Evolutionary conservation across 208 protist genomes (phyloP), one percentile per base, ranked within the genome.

Genomic region (Jaenimonas drosophilae): DNA sequence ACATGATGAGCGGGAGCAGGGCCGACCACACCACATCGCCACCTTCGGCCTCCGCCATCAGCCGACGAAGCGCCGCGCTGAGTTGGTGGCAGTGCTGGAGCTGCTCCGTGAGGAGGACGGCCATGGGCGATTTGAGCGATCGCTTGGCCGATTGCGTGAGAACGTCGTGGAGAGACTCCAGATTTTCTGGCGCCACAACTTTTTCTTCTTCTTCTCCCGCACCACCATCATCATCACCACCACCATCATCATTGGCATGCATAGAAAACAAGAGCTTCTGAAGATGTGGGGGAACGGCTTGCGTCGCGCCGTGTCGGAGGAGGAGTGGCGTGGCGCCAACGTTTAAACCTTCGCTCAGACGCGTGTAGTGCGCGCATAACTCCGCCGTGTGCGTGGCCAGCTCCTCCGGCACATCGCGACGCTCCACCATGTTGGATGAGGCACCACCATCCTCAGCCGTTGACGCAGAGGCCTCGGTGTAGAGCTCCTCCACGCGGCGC

Each of bases 321-420:
- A 89, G 48, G 44, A 89, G 64, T 12, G 80, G 76, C 3, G 70
- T 57, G n/a, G 71, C 59, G 52, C 72, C 81, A 50, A 74, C 64
- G 14, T 64, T 42, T 5, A 87, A 44, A 23, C 65, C 66, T 48
- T 62, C 53, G 34, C 49, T 68, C 20, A 74, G 55, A 0, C 43
- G 44, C 20, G 56, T 51, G 44, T 62, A 59, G 36, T 75, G n/a
- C n/a, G n/a, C 70, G 24, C 64, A 55, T 21, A 80, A 56, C 48
- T 21, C 9, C 9, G 14, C 37, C 37, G 23, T 54, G 20, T 16
- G 19, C n/a, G 48, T 42, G 6, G 26, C 23, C 9, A 34, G 16
- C 3, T 27, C 30, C 25, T 40, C 39, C 30, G 23, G 5, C 5
- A 19, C 3, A 17, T 39, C 34, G 3, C n/a, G n/a, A n/a, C 36